These are phyloP conservation scores for Chaetomiaceae sp. DNA, from an alignment of 2,329 filamentous ascomycete species.

Conservation along the genomic window DNA sequence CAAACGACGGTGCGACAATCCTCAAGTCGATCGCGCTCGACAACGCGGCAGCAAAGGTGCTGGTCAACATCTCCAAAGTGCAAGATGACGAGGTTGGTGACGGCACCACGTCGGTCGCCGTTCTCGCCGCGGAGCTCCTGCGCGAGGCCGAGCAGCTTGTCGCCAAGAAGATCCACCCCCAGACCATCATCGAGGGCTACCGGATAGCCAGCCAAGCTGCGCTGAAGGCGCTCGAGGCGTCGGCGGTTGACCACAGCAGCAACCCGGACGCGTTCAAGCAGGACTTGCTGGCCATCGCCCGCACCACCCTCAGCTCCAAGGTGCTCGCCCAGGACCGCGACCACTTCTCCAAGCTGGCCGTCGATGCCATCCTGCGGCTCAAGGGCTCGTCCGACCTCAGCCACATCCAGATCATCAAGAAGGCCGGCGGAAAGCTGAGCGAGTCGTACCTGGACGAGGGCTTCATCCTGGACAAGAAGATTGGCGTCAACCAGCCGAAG, in stretches of 20 bases:
- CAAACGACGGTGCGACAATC: constrained; percentile 97
- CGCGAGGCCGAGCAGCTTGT: constrained; percentile 96
- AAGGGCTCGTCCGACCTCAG: constrained; percentile 88
- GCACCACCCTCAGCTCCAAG: constrained; percentile 95
- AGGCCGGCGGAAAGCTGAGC: constrained; percentile 92
- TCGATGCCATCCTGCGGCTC: constrained; percentile 84
- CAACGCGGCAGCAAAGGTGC: constrained; percentile 94
- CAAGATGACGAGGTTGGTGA: constrained; percentile 98
- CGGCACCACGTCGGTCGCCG: constrained; percentile 95
- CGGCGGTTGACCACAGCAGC: constrained; percentile 84
- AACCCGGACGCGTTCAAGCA: constrained; percentile 78
- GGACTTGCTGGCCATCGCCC: constrained; percentile 83
- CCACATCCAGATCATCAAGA: constrained; percentile 99
- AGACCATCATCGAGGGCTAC: constrained; percentile 99
- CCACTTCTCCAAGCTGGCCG: constrained; percentile 84
- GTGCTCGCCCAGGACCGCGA: constrained; percentile 89
- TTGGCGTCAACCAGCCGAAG: constrained; percentile 98
- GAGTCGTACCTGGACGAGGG: constrained; percentile 97
- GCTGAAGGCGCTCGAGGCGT: constrained; percentile 73
- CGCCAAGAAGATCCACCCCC: constrained; percentile 96
- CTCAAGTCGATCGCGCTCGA: constrained; percentile 97
- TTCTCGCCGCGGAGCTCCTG: constrained; percentile 88
- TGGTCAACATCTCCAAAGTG: constrained; percentile 99
- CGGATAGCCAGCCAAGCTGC: constrained; percentile 92
- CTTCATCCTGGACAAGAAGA: constrained; percentile 98